phyloP scores from a whole-genome alignment of 73 alveolate genomes.

The Paramecium sexaurelia region DNA sequence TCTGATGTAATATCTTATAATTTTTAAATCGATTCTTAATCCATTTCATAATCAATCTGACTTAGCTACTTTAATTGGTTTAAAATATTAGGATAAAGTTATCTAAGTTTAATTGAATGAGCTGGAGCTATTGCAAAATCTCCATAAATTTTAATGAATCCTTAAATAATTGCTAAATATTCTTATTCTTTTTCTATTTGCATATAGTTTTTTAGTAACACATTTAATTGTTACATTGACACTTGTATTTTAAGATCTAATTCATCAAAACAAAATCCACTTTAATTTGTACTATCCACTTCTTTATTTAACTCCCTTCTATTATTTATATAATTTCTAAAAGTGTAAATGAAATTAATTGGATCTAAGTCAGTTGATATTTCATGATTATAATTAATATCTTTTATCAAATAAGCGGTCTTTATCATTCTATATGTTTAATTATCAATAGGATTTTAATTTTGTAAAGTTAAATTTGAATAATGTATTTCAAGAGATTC shows the following conservation, averaged over 20 bases:
- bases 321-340: constrained; percentile 9
- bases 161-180: not conserved
- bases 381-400: not conserved
- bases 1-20: not conserved
- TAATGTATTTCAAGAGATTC: not conserved
- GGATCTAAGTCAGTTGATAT: not conserved
- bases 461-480: not conserved
- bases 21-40: not conserved
- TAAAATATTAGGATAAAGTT: not conserved
- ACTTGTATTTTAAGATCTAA: constrained; percentile 17
- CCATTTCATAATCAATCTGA: constrained; percentile 46
- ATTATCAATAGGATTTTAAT: not conserved
- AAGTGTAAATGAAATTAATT: not conserved
- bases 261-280: constrained; percentile 24
- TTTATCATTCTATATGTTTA: constrained; percentile 37
- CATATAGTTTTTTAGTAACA: not conserved
- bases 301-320: not conserved
- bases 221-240: not conserved
- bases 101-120: constrained; percentile 18
- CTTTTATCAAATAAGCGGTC: not conserved
- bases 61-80: not conserved
- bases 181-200: not conserved
- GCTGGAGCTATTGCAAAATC: constrained; percentile 55
- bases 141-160: not conserved
- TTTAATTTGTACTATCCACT: not conserved